Percentiles rank a stretch among this genome's conserved stretches.
Evolutionary conservation across 2,329 filamentous ascomycete species (phyloP).

Genomic region (Alternaria atra): DNA sequence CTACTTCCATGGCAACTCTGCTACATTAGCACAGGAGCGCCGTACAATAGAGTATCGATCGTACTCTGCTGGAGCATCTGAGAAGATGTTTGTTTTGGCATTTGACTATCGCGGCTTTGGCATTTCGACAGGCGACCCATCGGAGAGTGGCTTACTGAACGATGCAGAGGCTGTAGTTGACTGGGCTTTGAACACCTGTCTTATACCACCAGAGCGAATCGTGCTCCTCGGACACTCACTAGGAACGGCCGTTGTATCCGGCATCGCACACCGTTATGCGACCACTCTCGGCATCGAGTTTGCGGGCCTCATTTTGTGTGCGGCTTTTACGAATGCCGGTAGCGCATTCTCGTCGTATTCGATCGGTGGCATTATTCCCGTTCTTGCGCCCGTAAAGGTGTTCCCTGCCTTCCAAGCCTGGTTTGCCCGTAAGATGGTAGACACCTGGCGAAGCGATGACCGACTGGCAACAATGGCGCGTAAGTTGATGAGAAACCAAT

Average conservation of each 20-base stretch:
- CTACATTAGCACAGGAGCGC: conserved; percentile 80
- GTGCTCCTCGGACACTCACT: conserved; percentile 87
- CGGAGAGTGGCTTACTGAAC: conserved; percentile 79
- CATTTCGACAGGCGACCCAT: conserved; percentile 78
- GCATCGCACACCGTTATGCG: conserved; percentile 75
- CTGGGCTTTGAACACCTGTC: conserved; percentile 74
- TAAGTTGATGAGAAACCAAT: conserved; percentile 23
- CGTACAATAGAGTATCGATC: conserved; percentile 81
- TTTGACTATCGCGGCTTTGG: conserved; percentile 94
- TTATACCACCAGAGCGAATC: conserved; percentile 75
- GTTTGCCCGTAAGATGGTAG: conserved; percentile 72
- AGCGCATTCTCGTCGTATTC: conserved; percentile 79
- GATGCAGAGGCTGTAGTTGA: conserved; percentile 79
- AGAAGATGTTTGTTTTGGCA: conserved; percentile 73
- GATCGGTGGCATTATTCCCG: conserved; percentile 76
- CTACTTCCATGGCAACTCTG: conserved; percentile 69
- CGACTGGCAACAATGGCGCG: conserved; percentile 68
- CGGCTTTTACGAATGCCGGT: conserved; percentile 79
- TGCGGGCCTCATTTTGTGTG: conserved; percentile 80
- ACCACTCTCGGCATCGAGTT: conserved; percentile 68
- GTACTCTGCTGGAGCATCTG: conserved; percentile 69
- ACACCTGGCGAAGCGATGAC: conserved; percentile 79
- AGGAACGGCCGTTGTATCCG: conserved; percentile 83
- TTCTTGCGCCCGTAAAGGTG: conserved; percentile 75
- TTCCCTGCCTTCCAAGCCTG: conserved; percentile 71